Evolutionary conservation across 257 asterid genomes (phyloP), one percentile per base, ranked within the genome.

Genomic region (Rhazya stricta): DNA sequence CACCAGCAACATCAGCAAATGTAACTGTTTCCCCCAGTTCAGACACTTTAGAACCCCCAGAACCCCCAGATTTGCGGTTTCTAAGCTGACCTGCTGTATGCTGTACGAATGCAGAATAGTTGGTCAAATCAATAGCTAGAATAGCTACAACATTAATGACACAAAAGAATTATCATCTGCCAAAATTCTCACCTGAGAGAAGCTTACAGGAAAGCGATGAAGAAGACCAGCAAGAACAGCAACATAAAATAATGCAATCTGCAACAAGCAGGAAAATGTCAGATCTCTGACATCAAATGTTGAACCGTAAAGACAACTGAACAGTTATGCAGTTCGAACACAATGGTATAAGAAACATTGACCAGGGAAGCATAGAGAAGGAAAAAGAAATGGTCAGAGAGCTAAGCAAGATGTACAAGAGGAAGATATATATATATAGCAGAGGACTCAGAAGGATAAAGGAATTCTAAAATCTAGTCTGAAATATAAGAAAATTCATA

Each of bases 1-100:
- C 97, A 73, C 99, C 99, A 72, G 99, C 99, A 85, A 95, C 98
- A 81, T 95, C 98, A 72, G 96, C 91, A 91, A 95, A 95, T 36
- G 90, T 87, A 75, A 95, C 34, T 74, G 84, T 76, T 83, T 92
- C 98, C 76, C 96, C 96, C 81, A 89, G 97, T 78, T 91, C 98
- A 80, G 97, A 84, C 69, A 88, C 95, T 85, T 93, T 92, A 39
- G 81, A 54, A 61, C 89, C 91, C 53, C 91, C 88, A 60, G 94
- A 85, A 84, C 85, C 82, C 53, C 93, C 90, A 79, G 98, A 86
- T 82, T 95, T 95, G 75, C 96, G 96, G 78, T 76, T 95, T 72
- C 96, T 88, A 54, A 95, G 88, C 82, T 89, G 97, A 62, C 99
- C 99, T 62, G 97, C 96, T 66, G 96, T 74, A 76, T 84, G 78